Percentiles rank a stretch among this genome's conserved stretches.
These are phyloP conservation scores for Vigna radiata DNA, from an alignment of 306 rosid genomes.

Conservation along the genomic window DNA sequence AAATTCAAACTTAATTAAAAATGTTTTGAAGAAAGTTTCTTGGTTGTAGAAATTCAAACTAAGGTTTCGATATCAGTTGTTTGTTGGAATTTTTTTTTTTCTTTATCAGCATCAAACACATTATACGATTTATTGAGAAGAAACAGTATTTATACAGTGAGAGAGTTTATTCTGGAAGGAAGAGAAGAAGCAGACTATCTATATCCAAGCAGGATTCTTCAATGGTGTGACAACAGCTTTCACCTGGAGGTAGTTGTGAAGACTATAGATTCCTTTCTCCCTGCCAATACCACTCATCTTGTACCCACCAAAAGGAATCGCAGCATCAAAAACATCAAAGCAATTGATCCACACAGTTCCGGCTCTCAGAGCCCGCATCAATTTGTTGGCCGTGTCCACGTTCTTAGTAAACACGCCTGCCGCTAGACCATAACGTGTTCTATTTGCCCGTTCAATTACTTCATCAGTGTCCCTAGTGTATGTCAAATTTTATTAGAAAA, in stretches of 20 bases:
- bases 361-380: slow-evolving; percentile 75
- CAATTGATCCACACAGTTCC: slow-evolving; percentile 95
- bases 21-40: too few species aligned
- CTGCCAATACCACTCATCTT: slow-evolving; percentile 95
- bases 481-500: background rate
- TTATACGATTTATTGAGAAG: too few species aligned
- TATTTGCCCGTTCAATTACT: slow-evolving; percentile 72
- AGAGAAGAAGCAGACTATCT: slow-evolving; percentile 7
- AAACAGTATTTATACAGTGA: too few species aligned
- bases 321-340: slow-evolving; percentile 92
- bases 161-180: slow-evolving; percentile 26
- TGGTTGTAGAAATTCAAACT: too few species aligned
- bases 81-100: too few species aligned
- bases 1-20: too few species aligned
- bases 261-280: slow-evolving; percentile 91
- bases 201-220: slow-evolving; percentile 86
- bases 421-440: slow-evolving; percentile 74
- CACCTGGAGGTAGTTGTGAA: slow-evolving; percentile 80
- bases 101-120: too few species aligned
- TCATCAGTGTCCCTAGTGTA: slow-evolving; percentile 70
- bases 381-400: slow-evolving; percentile 65
- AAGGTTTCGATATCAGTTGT: too few species aligned
- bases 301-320: slow-evolving; percentile 94
- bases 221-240: slow-evolving; percentile 84
- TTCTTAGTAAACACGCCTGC: slow-evolving; percentile 87